Conservation (phyloP, 139 green algal genomes). For the Coelastrella sp. region DNA sequence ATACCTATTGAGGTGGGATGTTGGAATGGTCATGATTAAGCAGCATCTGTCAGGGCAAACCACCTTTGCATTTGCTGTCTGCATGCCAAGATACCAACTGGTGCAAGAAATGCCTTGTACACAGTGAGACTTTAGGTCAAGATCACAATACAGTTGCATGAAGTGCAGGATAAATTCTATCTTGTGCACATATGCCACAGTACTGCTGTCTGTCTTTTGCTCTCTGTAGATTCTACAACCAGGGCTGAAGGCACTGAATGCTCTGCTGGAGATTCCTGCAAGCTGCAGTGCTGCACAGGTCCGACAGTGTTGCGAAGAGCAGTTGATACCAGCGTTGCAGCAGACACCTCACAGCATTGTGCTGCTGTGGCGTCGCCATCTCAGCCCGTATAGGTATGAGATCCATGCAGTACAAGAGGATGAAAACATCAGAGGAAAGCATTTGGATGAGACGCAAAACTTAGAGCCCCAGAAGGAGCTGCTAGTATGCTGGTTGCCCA, state of each 20-base stretch:
- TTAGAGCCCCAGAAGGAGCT: neutral
- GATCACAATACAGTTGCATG: no score
- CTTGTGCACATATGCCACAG: neutral
- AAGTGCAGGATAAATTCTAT: no score
- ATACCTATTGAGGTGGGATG: neutral
- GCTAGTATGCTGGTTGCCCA: slow-evolving; percentile 30
- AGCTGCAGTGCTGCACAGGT: slow-evolving; percentile 3
- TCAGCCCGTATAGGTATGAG: no score
- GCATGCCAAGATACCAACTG: no score
- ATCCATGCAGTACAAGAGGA: slow-evolving; percentile 2
- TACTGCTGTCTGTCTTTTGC: neutral
- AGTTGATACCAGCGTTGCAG: neutral
- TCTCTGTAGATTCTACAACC: slow-evolving; percentile 7
- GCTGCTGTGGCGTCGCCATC: slow-evolving; percentile 33
- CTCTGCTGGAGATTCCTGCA: neutral
- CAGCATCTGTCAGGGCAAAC: no score
- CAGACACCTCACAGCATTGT: neutral
- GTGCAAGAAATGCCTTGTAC: no score
- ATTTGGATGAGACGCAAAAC: neutral
- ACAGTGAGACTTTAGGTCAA: no score
- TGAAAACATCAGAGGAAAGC: neutral
- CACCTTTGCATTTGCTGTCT: no score
- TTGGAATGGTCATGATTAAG: no score
- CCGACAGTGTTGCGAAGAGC: neutral
- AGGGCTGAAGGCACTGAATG: neutral